Evolutionary conservation across 352 stramenopile species (phyloP).

Genomic region (Elongisporangium prolatum): DNA sequence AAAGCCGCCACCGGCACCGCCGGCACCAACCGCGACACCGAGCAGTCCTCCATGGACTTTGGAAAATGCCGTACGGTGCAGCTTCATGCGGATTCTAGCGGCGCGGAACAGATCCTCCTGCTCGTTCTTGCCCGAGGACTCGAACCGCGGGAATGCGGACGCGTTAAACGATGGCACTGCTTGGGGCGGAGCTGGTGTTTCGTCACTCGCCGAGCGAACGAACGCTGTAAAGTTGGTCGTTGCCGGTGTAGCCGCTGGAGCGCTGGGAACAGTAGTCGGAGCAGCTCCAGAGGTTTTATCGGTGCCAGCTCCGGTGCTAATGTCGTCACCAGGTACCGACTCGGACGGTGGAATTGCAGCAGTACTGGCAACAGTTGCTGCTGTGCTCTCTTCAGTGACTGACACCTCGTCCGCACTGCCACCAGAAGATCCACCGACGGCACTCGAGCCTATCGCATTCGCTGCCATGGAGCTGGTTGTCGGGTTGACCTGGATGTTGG

Average conservation of each 20-base stretch:
- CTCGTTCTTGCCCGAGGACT: slow-evolving; percentile 51
- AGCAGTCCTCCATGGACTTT: slow-evolving; percentile 8
- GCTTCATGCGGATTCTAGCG: slow-evolving; percentile 72
- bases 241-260: too few relatives aligned
- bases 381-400: too few relatives aligned
- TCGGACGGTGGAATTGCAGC: too few relatives aligned
- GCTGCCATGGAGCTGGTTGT: background rate
- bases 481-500: background rate
- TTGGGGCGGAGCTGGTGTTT: too few relatives aligned
- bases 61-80: slow-evolving; percentile 50
- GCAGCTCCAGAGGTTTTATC: too few relatives aligned
- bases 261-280: too few relatives aligned
- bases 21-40: slow-evolving; percentile 17
- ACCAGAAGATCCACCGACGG: too few relatives aligned
- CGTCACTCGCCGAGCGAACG: too few relatives aligned
- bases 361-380: too few relatives aligned
- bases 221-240: too few relatives aligned
- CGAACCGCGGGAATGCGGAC: slow-evolving; percentile 10
- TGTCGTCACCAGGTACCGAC: too few relatives aligned
- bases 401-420: background rate
- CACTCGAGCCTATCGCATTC: background rate
- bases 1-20: slow-evolving; percentile 13
- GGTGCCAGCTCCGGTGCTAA: too few relatives aligned
- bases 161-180: background rate
- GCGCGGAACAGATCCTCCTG: slow-evolving; percentile 77